A percentile compares a stretch with the other conserved stretches of the same genome.
phyloP scores from a whole-genome alignment of 768 basidiomycete species.

The Tephrocybe sp. region DNA sequence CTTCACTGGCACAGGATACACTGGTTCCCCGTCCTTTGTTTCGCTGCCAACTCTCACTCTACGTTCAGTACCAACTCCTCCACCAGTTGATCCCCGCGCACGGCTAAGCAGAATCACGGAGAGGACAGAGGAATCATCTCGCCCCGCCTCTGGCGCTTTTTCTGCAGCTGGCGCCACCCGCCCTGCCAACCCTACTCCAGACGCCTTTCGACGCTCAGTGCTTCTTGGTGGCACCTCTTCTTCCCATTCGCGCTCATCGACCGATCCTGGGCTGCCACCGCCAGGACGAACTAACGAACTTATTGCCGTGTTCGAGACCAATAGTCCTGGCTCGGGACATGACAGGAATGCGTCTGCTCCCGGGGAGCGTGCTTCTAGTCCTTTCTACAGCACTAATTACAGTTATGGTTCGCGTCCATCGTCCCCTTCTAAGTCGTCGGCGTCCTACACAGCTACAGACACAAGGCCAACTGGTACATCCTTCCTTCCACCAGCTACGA shows the following conservation, averaged over 20 bases:
- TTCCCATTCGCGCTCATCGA: slow-evolving; percentile 54
- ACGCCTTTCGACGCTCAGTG: slow-evolving; percentile 47
- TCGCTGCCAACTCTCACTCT: slow-evolving; percentile 40
- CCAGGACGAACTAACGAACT: slow-evolving; percentile 67
- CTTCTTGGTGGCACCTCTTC: slow-evolving; percentile 37
- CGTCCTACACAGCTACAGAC: slow-evolving; percentile 37
- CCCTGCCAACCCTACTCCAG: slow-evolving; percentile 41
- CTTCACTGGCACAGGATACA: slow-evolving; percentile 37
- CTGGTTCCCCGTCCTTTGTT: slow-evolving; percentile 47
- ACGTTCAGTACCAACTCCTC: slow-evolving; percentile 32
- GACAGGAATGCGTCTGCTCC: slow-evolving; percentile 56
- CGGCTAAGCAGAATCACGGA: slow-evolving; percentile 80
- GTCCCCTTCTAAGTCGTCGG: slow-evolving; percentile 45
- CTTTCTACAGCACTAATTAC: slow-evolving; percentile 32
- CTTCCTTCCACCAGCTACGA: slow-evolving; percentile 49
- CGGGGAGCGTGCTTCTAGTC: slow-evolving; percentile 37
- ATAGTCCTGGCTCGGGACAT: slow-evolving; percentile 44
- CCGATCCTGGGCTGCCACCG: slow-evolving; percentile 54
- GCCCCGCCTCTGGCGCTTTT: slow-evolving; percentile 51
- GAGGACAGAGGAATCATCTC: slow-evolving; percentile 70
- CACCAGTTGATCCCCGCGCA: slow-evolving; percentile 33
- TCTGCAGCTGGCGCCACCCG: slow-evolving; percentile 30
- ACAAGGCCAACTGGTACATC: slow-evolving; percentile 35
- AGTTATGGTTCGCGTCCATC: slow-evolving; percentile 43
- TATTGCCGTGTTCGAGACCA: slow-evolving; percentile 69